Conservation (phyloP, 2,329 filamentous ascomycete species). For the Septoria petroselini region DNA sequence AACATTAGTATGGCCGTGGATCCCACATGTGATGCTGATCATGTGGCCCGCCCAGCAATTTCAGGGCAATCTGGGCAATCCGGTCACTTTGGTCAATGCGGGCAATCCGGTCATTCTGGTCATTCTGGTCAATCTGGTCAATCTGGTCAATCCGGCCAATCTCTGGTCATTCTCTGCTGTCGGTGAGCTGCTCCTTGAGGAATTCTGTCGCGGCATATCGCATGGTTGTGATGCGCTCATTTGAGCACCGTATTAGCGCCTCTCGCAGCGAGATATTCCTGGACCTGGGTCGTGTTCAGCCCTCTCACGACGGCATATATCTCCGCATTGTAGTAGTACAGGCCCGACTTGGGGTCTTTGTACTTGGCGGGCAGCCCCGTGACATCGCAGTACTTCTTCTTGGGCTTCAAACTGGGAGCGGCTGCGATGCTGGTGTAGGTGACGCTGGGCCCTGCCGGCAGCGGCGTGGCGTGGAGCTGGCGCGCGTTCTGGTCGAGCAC, state of each 20-base stretch:
- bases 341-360: conserved; percentile 86
- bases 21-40: conserved; percentile 6
- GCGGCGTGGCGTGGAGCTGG: conserved; percentile 34
- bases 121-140: too few species aligned
- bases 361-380: conserved; percentile 91
- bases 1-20: conserved; percentile 7
- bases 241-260: conserved; percentile 93
- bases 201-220: too few species aligned
- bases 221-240: too few species aligned
- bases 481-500: conserved; percentile 75
- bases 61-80: too few species aligned
- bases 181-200: too few species aligned
- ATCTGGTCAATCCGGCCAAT: too few species aligned
- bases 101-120: too few species aligned
- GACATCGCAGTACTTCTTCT: conserved; percentile 91
- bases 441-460: conserved; percentile 49
- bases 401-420: conserved; percentile 74
- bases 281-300: conserved; percentile 75
- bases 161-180: too few species aligned
- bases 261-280: conserved; percentile 84
- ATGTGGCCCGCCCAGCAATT: conserved; percentile 9
- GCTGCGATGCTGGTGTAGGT: conserved; percentile 98
- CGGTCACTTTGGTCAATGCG: too few species aligned
- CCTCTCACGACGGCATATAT: conserved; percentile 80
- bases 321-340: conserved; percentile 91